These are phyloP conservation scores for Blastobotrys malaysiensis DNA, from an alignment of 1,139 yeast species.

Conservation along the genomic window DNA sequence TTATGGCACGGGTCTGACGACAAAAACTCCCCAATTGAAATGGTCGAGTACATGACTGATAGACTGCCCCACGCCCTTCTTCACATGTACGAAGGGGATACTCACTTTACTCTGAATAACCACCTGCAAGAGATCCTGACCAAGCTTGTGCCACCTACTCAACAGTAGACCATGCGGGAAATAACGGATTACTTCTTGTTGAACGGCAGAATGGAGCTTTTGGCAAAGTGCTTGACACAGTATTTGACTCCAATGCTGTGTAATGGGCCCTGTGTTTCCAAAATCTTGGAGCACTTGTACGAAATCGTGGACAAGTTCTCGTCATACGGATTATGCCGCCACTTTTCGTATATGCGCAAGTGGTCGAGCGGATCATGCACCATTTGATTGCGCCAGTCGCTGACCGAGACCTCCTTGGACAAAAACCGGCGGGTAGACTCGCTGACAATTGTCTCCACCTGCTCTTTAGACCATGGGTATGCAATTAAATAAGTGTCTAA, in stretches of 20 bases:
- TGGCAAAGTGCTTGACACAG: not conserved
- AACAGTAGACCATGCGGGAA: no score
- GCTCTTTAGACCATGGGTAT: not conserved
- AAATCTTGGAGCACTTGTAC: not conserved
- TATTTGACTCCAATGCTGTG: not conserved
- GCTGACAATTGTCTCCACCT: not conserved
- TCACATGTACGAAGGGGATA: not conserved
- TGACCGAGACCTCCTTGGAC: not conserved
- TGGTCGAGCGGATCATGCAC: not conserved
- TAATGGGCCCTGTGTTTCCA: not conserved
- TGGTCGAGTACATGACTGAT: not conserved
- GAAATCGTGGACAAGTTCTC: not conserved
- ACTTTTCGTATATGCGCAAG: not conserved
- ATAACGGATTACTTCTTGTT: no score
- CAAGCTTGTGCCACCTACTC: not conserved
- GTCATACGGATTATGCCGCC: not conserved
- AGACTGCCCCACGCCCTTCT: not conserved
- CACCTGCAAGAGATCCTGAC: not conserved
- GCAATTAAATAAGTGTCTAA: not conserved
- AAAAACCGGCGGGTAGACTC: not conserved
- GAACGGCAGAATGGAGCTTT: not conserved
- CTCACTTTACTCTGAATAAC: not conserved
- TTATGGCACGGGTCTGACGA: not conserved
- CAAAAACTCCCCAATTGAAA: not conserved
- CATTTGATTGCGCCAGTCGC: not conserved